These are phyloP conservation scores for Paulownia fortunei DNA, from an alignment of 257 asterid species.

Conservation along the genomic window DNA sequence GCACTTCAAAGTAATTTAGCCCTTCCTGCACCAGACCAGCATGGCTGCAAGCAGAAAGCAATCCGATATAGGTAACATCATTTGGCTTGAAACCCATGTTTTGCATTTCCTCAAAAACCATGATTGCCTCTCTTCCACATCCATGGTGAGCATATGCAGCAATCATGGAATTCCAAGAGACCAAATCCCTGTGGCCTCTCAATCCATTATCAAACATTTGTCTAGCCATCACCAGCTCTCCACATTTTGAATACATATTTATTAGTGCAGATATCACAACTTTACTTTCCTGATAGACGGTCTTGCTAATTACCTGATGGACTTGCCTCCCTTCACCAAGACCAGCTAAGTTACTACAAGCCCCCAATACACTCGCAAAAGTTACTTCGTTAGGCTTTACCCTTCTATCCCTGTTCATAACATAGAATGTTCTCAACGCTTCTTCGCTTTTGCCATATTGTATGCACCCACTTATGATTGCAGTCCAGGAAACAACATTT, in stretches of 20 bases:
- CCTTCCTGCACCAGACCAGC: constrained; percentile 68
- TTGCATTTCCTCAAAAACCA: constrained; percentile 55
- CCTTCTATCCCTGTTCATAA: constrained; percentile 44
- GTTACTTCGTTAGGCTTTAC: constrained; percentile 67
- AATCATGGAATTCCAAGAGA: constrained; percentile 68
- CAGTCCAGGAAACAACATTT: constrained; percentile 73
- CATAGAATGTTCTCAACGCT: constrained; percentile 47
- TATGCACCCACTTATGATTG: constrained; percentile 54
- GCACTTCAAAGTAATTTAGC: constrained; percentile 48
- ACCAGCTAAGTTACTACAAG: constrained; percentile 68
- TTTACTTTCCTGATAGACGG: constrained; percentile 49
- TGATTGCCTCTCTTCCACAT: constrained; percentile 55
- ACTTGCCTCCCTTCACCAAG: constrained; percentile 59
- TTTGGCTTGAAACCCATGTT: constrained; percentile 49
- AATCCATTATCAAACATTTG: constrained; percentile 51
- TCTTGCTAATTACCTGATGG: constrained; percentile 69
- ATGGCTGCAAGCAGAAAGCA: constrained; percentile 79
- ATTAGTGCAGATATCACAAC: constrained; percentile 60
- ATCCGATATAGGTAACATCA: constrained; percentile 57
- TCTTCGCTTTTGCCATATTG: constrained; percentile 57
- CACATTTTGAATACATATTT: constrained; percentile 75
- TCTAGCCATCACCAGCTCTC: constrained; percentile 54
- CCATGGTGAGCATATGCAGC: constrained; percentile 80
- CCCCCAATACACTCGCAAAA: constrained; percentile 63
- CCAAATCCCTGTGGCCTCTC: constrained; percentile 47